Evolutionary conservation across 805 yeast species (phyloP).

Genomic region (Peterozyma toletana): DNA sequence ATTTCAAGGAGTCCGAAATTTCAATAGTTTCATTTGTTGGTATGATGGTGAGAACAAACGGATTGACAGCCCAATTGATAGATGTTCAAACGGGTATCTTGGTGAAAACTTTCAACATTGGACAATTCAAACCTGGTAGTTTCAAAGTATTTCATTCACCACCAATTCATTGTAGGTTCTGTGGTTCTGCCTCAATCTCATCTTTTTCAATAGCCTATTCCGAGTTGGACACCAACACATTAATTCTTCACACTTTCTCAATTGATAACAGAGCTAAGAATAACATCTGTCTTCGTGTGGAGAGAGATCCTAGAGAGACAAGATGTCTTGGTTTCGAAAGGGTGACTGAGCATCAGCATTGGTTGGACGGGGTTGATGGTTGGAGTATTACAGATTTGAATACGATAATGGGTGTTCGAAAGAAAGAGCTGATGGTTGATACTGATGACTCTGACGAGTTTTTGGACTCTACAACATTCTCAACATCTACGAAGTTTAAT

Average conservation of each 20-base stretch:
- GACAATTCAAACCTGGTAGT: constrained; percentile 50
- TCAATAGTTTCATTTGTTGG: constrained; percentile 66
- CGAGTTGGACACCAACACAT: constrained; percentile 43
- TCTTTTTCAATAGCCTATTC: constrained; percentile 70
- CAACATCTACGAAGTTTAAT: constrained; percentile 1
- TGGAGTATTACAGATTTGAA: constrained; percentile 80
- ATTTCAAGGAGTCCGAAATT: constrained; percentile 26
- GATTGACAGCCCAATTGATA: constrained; percentile 52
- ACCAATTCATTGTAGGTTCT: constrained; percentile 83
- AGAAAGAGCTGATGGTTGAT: constrained; percentile 22
- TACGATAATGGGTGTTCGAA: constrained; percentile 60
- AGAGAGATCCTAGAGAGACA: constrained; percentile 87
- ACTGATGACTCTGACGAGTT: constrained; percentile 15
- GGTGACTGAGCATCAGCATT: constrained; percentile 61
- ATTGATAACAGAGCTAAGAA: constrained; percentile 71
- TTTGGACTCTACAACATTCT: not conserved
- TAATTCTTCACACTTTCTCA: constrained; percentile 68
- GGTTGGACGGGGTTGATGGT: constrained; percentile 59
- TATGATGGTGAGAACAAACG: constrained; percentile 57
- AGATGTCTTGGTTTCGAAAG: constrained; percentile 83
- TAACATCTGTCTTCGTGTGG: constrained; percentile 79
- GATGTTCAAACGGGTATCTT: constrained; percentile 77
- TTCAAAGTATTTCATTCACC: constrained; percentile 73
- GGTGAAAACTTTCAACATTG: constrained; percentile 53
- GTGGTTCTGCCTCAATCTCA: constrained; percentile 80